phyloP scores from a whole-genome alignment of 2,329 filamentous ascomycete genomes.

The Xylaria polymorpha region DNA sequence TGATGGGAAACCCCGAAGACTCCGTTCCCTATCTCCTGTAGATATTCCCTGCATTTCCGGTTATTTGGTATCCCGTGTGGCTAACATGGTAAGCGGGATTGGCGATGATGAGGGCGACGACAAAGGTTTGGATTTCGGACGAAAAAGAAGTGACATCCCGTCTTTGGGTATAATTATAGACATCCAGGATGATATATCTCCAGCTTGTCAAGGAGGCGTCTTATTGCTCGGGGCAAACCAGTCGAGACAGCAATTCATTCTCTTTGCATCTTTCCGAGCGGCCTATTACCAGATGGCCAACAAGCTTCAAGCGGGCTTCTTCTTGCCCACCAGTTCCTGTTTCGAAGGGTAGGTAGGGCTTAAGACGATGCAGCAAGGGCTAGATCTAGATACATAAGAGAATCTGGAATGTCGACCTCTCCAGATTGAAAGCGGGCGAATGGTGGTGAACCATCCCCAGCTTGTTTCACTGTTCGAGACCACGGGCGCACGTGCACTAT shows the following conservation, averaged over 20 bases:
- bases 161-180: neutral
- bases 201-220: neutral
- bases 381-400: conserved; percentile 23
- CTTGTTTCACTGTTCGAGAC: conserved; percentile 21
- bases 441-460: conserved; percentile 3
- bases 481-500: conserved; percentile 14
- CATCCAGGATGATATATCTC: neutral
- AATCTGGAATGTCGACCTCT: conserved; percentile 3
- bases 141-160: neutral
- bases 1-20: conserved; percentile 18
- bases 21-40: neutral
- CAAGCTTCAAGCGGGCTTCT: conserved; percentile 4
- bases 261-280: neutral
- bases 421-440: conserved; percentile 8
- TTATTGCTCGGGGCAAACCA: neutral
- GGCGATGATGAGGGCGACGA: conserved; percentile 21
- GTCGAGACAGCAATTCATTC: neutral
- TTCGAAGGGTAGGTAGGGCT: neutral
- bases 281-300: neutral
- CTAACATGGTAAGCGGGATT: conserved; percentile 5
- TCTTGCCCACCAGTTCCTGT: conserved; percentile 11
- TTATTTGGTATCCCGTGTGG: conserved; percentile 30
- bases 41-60: conserved; percentile 27
- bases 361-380: conserved; percentile 27
- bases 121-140: conserved; percentile 7